A percentile compares a stretch with the other conserved stretches of the same genome.
These are phyloP conservation scores for Cyphellophora attinorum DNA, from an alignment of 2,329 filamentous ascomycete genomes.

Conservation along the genomic window DNA sequence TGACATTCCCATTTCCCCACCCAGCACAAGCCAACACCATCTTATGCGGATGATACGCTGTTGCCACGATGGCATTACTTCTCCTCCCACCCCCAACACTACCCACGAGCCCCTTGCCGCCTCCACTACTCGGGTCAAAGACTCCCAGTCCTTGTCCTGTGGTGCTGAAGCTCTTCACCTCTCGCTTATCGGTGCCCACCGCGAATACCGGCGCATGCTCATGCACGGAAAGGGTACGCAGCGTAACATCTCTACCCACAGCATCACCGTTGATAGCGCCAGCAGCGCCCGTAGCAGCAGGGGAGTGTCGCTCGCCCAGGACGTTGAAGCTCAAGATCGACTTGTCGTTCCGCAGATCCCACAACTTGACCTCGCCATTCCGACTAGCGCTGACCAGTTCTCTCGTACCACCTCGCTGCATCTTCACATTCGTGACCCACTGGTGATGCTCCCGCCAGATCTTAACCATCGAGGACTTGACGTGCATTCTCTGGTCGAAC, in stretches of 20 bases:
- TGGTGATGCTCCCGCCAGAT: constrained; percentile 95
- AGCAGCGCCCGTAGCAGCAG: background rate
- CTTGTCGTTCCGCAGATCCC: constrained; percentile 81
- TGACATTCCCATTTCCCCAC: constrained; percentile 80
- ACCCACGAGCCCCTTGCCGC: constrained; percentile 13
- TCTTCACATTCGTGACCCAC: constrained; percentile 93
- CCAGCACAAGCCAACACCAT: constrained; percentile 85
- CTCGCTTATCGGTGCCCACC: constrained; percentile 76
- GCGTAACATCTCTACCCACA: constrained; percentile 27
- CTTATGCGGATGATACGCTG: constrained; percentile 89
- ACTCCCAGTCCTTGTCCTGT: constrained; percentile 69
- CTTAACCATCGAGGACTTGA: constrained; percentile 85
- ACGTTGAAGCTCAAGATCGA: constrained; percentile 14
- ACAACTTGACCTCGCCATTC: constrained; percentile 87
- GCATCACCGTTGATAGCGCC: background rate
- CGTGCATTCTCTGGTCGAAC: constrained; percentile 78
- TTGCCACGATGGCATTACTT: constrained; percentile 72
- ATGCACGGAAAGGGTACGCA: constrained; percentile 82
- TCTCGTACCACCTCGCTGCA: constrained; percentile 88
- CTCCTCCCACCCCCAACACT: constrained; percentile 40
- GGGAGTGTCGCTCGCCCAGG: background rate
- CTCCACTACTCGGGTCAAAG: constrained; percentile 46
- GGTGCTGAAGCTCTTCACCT: constrained; percentile 87
- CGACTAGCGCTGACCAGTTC: constrained; percentile 85
- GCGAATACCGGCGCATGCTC: constrained; percentile 96